These are phyloP conservation scores for Glycyrrhiza uralensis DNA, from an alignment of 306 rosid species.

Conservation along the genomic window DNA sequence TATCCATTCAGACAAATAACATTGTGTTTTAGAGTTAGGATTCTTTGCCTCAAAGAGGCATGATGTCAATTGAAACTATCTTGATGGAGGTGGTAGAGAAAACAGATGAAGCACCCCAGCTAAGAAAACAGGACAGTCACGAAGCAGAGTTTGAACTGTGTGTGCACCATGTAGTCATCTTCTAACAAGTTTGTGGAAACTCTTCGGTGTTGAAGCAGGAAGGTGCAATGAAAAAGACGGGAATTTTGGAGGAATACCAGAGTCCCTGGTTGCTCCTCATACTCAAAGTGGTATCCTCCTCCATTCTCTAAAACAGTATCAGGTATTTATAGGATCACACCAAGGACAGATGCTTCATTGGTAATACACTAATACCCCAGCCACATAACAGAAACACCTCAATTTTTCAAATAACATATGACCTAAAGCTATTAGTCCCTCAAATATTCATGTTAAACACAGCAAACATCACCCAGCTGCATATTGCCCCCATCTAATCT, in stretches of 20 bases:
- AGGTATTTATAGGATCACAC: background rate
- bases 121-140: background rate
- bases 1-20: slow-evolving; percentile 1
- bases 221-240: background rate
- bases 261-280: background rate
- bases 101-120: background rate
- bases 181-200: background rate
- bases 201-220: background rate
- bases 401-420: background rate
- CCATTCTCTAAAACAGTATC: background rate
- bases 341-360: background rate
- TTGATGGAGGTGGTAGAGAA: background rate
- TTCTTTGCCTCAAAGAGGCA: background rate
- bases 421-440: slow-evolving; percentile 5
- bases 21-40: background rate
- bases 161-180: background rate
- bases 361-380: background rate
- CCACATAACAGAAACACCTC: slow-evolving; percentile 12
- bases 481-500: background rate
- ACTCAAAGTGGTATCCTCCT: background rate
- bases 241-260: background rate
- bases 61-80: background rate
- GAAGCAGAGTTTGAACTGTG: background rate
- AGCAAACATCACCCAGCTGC: background rate
- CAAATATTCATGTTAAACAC: background rate